These are phyloP conservation scores for Schwanniomyces etchellsii DNA, from an alignment of 1,139 yeast species.

Conservation along the genomic window DNA sequence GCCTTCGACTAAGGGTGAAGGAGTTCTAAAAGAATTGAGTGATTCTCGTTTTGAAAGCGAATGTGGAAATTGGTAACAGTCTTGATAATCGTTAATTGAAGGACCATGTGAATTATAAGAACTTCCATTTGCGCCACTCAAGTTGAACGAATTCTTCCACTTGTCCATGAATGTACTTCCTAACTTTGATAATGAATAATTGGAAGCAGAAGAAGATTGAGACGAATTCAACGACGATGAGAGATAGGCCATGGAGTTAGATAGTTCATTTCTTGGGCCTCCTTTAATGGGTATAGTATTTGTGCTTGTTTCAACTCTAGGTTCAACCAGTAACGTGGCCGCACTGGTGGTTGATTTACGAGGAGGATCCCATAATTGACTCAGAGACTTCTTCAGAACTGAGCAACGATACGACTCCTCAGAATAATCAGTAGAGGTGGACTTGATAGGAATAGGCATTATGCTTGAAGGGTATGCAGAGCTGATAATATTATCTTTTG, in stretches of 20 bases:
- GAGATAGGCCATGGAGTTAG: slow-evolving; percentile 38
- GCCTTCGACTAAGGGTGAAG: slow-evolving; percentile 43
- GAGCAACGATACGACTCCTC: slow-evolving; percentile 24
- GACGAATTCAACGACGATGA: slow-evolving; percentile 38
- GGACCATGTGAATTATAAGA: slow-evolving; percentile 1
- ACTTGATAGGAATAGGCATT: slow-evolving; percentile 27
- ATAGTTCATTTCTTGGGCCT: slow-evolving; percentile 12
- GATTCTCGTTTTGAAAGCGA: slow-evolving; percentile 23
- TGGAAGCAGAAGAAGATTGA: slow-evolving; percentile 30
- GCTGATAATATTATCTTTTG: neutral
- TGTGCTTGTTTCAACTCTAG: slow-evolving; percentile 10
- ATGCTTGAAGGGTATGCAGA: slow-evolving; percentile 4
- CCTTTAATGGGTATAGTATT: slow-evolving; percentile 19
- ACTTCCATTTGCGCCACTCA: slow-evolving; percentile 1
- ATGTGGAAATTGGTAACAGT: slow-evolving; percentile 7
- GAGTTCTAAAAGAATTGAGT: slow-evolving; percentile 32
- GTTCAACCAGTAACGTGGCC: slow-evolving; percentile 12
- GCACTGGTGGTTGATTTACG: slow-evolving; percentile 25
- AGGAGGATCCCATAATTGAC: slow-evolving; percentile 43
- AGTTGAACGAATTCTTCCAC: slow-evolving; percentile 32
- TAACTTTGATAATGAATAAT: slow-evolving; percentile 34
- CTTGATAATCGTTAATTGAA: neutral
- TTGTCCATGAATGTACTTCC: slow-evolving; percentile 45
- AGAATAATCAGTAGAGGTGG: slow-evolving; percentile 14
- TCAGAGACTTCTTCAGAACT: slow-evolving; percentile 18